Evolutionary conservation across 2,329 filamentous ascomycete genomes (phyloP), one percentile per base, ranked within the genome.

Genomic region (Akanthomyces dipterigenus): DNA sequence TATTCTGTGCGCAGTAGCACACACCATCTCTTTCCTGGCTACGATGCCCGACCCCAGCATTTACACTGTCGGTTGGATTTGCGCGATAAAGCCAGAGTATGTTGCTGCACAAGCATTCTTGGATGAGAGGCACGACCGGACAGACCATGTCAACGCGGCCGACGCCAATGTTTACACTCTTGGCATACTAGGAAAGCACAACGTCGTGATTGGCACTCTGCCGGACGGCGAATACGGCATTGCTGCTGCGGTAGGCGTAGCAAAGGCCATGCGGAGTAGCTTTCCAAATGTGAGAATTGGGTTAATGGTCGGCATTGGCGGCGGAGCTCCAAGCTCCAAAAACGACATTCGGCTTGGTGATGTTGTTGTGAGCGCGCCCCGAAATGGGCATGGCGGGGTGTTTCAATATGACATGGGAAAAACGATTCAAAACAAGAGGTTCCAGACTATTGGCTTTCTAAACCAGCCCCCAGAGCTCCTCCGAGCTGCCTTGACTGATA

Each of bases 61-160:
- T 45, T 79, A 78, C 60, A 76, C 69, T 0, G 70, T 79, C 8
- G 77, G 75, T n/a, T 79, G 76, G 76, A 77, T 80, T 6, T 79
- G 74, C 60, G 76, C 77, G 9, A 60, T 78, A 3, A 20, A 9
- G 1, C 68, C 64, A 0, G 77, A 79, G 56, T 70, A 68, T 51
- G 68, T 73, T 51, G 76, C 77, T 4, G 76, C 77, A 4, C 65
- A 67, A 34, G 66, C 55, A 0, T 72, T 78, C 20, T 34, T 54
- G 3, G 50, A 54, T 11, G 50, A 40, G 20, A 22, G 11, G 36
- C 50, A 54, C 50, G 50, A 16, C 9, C 31, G 2, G 36, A 20
- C 34, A 4, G 20, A 3, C 11, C 22, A 9, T 0, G 16, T 26
- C 14, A 28, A 8, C 22, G 18, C 31, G 5, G 12, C n/a, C 50